Conservation (phyloP, 129 eudicot genomes). For the Ambrosia trifida region DNA sequence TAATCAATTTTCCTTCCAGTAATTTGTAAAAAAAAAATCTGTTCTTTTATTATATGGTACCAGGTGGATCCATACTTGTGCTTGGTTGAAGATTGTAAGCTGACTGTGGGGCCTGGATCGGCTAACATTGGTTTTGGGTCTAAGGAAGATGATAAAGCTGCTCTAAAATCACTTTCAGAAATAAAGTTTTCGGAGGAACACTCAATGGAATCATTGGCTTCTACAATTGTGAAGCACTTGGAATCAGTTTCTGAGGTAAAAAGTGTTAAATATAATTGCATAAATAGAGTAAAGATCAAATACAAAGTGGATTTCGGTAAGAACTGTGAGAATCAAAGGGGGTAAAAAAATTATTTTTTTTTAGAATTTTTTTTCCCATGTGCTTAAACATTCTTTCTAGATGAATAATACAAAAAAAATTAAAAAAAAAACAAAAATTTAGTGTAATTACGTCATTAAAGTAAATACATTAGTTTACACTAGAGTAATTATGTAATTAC, state of each 20-base stretch:
- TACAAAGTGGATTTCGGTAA: too few relatives aligned
- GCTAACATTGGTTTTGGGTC: slow-evolving; percentile 59
- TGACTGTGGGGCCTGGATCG: slow-evolving; percentile 49
- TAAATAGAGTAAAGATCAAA: too few relatives aligned
- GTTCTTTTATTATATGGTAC: slow-evolving; percentile 21
- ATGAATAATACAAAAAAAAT: too few relatives aligned
- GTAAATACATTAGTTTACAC: too few relatives aligned
- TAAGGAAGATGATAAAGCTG: slow-evolving; percentile 76
- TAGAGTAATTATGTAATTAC: too few relatives aligned
- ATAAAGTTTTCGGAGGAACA: slow-evolving; percentile 59
- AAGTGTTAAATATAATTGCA: not conserved
- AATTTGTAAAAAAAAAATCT: not conserved
- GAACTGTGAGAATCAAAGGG: too few relatives aligned
- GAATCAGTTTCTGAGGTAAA: slow-evolving; percentile 63
- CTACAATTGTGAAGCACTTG: slow-evolving; percentile 57
- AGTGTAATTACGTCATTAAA: too few relatives aligned
- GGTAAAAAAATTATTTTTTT: too few relatives aligned
- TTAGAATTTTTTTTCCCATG: too few relatives aligned
- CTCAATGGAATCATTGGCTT: slow-evolving; percentile 59
- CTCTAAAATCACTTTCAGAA: slow-evolving; percentile 61
- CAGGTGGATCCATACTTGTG: slow-evolving; percentile 82
- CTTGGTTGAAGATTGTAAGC: slow-evolving; percentile 74
- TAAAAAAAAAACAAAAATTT: too few relatives aligned
- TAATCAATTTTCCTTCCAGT: not conserved
- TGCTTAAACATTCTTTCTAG: too few relatives aligned